These are phyloP conservation scores for Mycosphaerelloides madeirae DNA, from an alignment of 2,329 filamentous ascomycete species.

Conservation along the genomic window DNA sequence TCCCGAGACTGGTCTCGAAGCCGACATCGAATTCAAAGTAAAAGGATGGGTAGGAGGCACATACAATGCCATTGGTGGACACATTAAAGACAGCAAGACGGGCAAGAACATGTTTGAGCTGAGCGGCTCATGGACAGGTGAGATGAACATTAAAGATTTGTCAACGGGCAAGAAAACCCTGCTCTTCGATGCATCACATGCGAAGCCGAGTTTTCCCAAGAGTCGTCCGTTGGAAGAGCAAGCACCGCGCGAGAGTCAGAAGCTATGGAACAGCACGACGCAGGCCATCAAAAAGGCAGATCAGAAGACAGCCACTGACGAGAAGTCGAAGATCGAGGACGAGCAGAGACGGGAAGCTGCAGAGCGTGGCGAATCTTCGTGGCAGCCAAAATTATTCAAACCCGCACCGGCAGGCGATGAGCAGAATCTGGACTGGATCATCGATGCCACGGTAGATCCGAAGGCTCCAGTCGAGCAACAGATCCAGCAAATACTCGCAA, in stretches of 20 bases:
- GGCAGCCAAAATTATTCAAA: slow-evolving; percentile 83
- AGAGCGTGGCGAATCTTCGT: slow-evolving; percentile 70
- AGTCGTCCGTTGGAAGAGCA: slow-evolving; percentile 80
- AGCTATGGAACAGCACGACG: slow-evolving; percentile 76
- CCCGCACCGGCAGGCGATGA: slow-evolving; percentile 58
- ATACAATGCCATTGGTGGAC: slow-evolving; percentile 92
- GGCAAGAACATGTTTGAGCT: slow-evolving; percentile 87
- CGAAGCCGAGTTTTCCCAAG: slow-evolving; percentile 69
- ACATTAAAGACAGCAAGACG: slow-evolving; percentile 80
- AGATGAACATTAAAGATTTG: slow-evolving; percentile 87
- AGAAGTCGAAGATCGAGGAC: slow-evolving; percentile 95
- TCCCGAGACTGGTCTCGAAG: slow-evolving; percentile 77
- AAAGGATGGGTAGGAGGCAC: slow-evolving; percentile 96
- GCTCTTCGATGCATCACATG: slow-evolving; percentile 78
- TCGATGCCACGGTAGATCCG: slow-evolving; percentile 72
- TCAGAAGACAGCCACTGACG: slow-evolving; percentile 83
- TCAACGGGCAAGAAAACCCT: slow-evolving; percentile 80
- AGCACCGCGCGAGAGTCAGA: slow-evolving; percentile 83
- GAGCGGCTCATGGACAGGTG: slow-evolving; percentile 86
- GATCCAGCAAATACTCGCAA: slow-evolving; percentile 75
- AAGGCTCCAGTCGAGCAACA: slow-evolving; percentile 61
- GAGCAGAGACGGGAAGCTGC: slow-evolving; percentile 85
- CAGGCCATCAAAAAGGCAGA: slow-evolving; percentile 78
- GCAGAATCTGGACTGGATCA: slow-evolving; percentile 91
- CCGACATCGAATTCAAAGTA: slow-evolving; percentile 96